A percentile compares a stretch with the other conserved stretches of the same genome.
phyloP scores from a whole-genome alignment of 1,139 yeast species.

The Debaryomyces sp. region DNA sequence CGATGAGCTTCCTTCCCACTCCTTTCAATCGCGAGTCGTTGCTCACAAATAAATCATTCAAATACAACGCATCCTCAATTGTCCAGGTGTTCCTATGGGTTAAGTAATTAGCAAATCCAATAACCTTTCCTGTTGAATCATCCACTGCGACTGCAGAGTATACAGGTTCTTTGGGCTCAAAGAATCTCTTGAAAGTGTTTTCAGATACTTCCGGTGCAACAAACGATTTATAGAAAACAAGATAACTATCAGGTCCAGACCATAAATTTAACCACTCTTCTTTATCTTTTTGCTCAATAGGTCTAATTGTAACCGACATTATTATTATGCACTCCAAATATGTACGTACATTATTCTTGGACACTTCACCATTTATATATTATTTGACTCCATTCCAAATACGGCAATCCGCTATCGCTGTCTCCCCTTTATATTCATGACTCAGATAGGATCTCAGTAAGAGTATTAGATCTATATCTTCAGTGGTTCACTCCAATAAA shows the following conservation, averaged over 20 bases:
- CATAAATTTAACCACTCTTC: slow-evolving; percentile 46
- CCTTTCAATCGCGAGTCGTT: slow-evolving; percentile 44
- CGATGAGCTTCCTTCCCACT: slow-evolving; percentile 52
- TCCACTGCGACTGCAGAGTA: slow-evolving; percentile 48
- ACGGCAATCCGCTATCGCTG: background rate
- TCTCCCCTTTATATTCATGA: background rate
- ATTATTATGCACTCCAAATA: background rate
- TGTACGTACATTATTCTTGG: too few relatives aligned
- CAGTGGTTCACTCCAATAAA: too few relatives aligned
- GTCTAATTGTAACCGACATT: slow-evolving; percentile 33
- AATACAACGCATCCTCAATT: slow-evolving; percentile 41
- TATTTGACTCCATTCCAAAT: background rate
- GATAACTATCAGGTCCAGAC: slow-evolving; percentile 41
- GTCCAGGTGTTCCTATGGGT: slow-evolving; percentile 56
- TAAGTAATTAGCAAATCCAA: slow-evolving; percentile 48
- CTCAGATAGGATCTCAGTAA: background rate
- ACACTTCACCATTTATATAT: background rate
- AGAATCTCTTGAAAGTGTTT: slow-evolving; percentile 46
- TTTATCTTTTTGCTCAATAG: slow-evolving; percentile 43
- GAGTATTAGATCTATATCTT: too few relatives aligned
- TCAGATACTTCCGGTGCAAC: slow-evolving; percentile 42
- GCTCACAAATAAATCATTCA: slow-evolving; percentile 52
- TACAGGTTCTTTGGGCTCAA: slow-evolving; percentile 46
- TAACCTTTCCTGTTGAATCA: slow-evolving; percentile 23
- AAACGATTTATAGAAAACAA: slow-evolving; percentile 46